These are phyloP conservation scores for Podospora conica DNA, from an alignment of 495 filamentous ascomycete species.

Conservation along the genomic window DNA sequence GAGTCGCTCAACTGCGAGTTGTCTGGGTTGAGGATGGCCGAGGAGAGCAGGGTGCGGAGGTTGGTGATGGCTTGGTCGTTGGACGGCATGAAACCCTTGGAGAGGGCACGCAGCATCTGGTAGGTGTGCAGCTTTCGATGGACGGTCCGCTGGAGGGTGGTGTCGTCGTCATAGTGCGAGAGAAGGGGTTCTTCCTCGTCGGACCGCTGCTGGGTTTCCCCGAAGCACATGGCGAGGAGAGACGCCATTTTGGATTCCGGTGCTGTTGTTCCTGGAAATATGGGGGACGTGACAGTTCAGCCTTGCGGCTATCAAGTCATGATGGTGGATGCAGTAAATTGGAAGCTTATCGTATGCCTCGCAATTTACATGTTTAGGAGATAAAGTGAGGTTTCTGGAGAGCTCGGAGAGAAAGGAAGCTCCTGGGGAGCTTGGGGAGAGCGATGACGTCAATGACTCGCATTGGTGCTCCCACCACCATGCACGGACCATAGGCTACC, in stretches of 20 bases:
- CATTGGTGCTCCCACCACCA: background rate
- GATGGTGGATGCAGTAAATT: background rate
- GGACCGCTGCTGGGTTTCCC: conserved; percentile 14
- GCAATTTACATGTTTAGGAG: background rate
- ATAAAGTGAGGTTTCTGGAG: background rate
- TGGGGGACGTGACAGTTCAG: background rate
- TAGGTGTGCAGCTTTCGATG: conserved; percentile 88
- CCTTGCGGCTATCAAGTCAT: background rate
- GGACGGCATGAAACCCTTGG: conserved; percentile 84
- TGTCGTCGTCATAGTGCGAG: conserved; percentile 79
- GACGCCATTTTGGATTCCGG: background rate
- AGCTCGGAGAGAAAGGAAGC: background rate
- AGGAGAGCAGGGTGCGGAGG: conserved; percentile 69
- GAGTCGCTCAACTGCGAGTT: conserved; percentile 70
- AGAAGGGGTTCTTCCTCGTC: conserved; percentile 61
- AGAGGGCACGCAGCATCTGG: conserved; percentile 80
- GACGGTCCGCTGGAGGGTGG: conserved; percentile 63
- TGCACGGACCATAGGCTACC: background rate
- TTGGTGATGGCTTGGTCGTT: conserved; percentile 80
- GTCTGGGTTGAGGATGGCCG: conserved; percentile 71
- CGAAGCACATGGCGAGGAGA: conserved; percentile 29
- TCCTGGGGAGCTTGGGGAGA: background rate
- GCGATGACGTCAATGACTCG: background rate
- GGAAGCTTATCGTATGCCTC: background rate
- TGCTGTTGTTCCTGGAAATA: background rate